Evolutionary conservation across 1,284 basidiomycete species (phyloP), one percentile per base, ranked within the genome.

Genomic region (Pseudozyma pruni): DNA sequence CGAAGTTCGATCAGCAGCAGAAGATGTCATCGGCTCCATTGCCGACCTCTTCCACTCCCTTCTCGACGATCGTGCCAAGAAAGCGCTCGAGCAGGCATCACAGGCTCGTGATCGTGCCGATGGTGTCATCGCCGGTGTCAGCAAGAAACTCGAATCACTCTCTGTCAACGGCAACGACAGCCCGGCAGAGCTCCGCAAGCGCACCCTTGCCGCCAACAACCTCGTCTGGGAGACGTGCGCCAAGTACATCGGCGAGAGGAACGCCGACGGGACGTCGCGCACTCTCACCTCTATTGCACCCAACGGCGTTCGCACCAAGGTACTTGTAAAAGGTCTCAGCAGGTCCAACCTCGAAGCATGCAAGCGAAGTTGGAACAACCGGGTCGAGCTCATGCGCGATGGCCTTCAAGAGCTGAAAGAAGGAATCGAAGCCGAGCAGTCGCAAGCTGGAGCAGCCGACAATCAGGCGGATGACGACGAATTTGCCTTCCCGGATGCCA

Each of bases 31-130:
- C 20, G 71, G 66, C 14, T 49, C 54, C 42, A 61, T 74, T n/a
- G 70, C 70, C 14, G 67, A 75, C n/a, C 58, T 77, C 4, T 63
- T 75, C 31, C 75, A 77, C 33, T 75, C 73, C 19, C 67, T 77
- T 7, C 63, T 77, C 58, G 73, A 77, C 38, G 43, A 56, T 14
- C 51, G 69, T 3, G 72, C 75, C 1, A 70, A 63, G 23, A 50
- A 55, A 25, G 75, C 64, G 1, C 64, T 77, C n/a, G 42, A 67
- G 8, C 46, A 58, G 0, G 75, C 73, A 5, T 68, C 64, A 7
- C 40, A 63, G 13, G 61, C 64, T 16, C 51, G 75, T 11, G 67
- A 73, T 39, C 55, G 60, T 25, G 51, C 57, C 31, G 55, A 72
- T 33, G 69, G 69, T 27, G 2, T 59, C n/a, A 16, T 57, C 13